phyloP scores from a whole-genome alignment of 2,329 filamentous ascomycete species.

The Dactylonectria macrodidyma region DNA sequence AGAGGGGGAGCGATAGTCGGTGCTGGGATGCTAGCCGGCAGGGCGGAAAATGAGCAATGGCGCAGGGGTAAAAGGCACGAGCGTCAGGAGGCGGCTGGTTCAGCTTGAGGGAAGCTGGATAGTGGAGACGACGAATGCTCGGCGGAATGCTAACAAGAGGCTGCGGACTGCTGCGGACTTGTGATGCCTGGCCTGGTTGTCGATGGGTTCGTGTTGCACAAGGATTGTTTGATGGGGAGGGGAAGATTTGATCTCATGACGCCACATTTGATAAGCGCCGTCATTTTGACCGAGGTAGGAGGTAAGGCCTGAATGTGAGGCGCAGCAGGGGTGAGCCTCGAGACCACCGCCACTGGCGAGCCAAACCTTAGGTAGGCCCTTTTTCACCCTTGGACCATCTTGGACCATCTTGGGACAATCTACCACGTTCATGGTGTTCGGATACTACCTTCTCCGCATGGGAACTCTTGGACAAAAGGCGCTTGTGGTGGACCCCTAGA shows the following conservation, averaged over 20 bases:
- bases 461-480: slow-evolving; percentile 5
- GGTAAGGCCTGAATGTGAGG: slow-evolving; percentile 31
- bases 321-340: slow-evolving; percentile 36
- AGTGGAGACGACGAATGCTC: slow-evolving; percentile 40
- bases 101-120: slow-evolving; percentile 32
- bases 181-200: slow-evolving; percentile 32
- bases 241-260: slow-evolving; percentile 39
- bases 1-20: slow-evolving; percentile 29
- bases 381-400: slow-evolving; percentile 1
- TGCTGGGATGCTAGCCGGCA: slow-evolving; percentile 30
- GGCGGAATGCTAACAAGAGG: slow-evolving; percentile 32
- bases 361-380: slow-evolving; percentile 1
- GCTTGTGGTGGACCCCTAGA: slow-evolving; percentile 12
- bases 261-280: slow-evolving; percentile 44
- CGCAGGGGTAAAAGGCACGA: slow-evolving; percentile 23
- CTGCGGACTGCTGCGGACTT: background rate
- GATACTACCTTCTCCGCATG: background rate
- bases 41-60: slow-evolving; percentile 8
- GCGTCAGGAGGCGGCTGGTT: slow-evolving; percentile 14
- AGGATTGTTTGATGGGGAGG: slow-evolving; percentile 38
- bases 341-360: slow-evolving; percentile 9
- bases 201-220: slow-evolving; percentile 32
- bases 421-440: background rate
- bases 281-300: slow-evolving; percentile 12
- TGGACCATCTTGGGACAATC: background rate